Evolutionary conservation across 2,329 filamentous ascomycete species (phyloP), one percentile per base, ranked within the genome.

Genomic region (Fusarium keratoplasticum): DNA sequence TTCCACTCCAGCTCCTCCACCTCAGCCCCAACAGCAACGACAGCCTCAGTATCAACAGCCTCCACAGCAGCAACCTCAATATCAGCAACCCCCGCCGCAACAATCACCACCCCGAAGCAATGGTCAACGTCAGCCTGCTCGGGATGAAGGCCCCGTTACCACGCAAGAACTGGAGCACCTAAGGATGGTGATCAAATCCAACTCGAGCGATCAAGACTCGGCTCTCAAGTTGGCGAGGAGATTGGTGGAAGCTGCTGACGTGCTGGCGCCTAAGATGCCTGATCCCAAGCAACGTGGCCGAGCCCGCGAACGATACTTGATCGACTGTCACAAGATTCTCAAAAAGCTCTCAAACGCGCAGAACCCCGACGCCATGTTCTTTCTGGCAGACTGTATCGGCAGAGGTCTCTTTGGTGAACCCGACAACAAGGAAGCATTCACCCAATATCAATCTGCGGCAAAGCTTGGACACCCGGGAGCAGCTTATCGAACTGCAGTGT

Each of bases 401-500:
- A 91, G 93, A 73, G 95, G 96, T 6, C 84, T 90, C 10, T 89
- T 98, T 25, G 95, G 95, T 14, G 92, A 96, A 77, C 88, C 91
- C 0, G 96, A 98, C 78, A 90, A 93, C 61, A 98, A 97, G 79
- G 95, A 98, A 84, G 96, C 96, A 0, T 99, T 98, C 81, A 92
- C 91, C 2, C 86, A 98, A 11, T 99, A 99, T 78, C 95, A 98
- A 82, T 95, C 95, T 11, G 95, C 96, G 3, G 96, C 96, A 1
- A 99, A 98, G 84, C 85, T 92, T 14, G 94, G 94, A 1, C 95
- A 99, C 81, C 89, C 94, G 2, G 92, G 93, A 63, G 94, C 95
- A 31, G 96, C 96, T 0, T 99, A 98, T 82, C 91, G 96, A 64
- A 97, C 96, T 29, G 96, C 96, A 1, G 96, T 99, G 0, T 99